These are phyloP conservation scores for Blastobotrys buckinghamii DNA, from an alignment of 1,139 yeast genomes.

Conservation along the genomic window DNA sequence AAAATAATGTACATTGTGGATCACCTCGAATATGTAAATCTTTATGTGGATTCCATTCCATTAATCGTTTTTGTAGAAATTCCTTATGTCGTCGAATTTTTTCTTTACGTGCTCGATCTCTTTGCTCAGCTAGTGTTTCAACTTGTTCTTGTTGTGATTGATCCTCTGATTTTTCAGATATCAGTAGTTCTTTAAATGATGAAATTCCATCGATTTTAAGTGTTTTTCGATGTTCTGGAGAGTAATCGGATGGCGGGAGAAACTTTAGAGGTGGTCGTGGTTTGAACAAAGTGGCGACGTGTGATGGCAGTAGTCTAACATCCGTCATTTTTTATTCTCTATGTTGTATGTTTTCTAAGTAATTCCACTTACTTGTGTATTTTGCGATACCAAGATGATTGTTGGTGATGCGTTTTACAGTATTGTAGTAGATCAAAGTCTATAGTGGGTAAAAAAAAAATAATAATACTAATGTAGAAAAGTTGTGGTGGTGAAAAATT, in stretches of 20 bases:
- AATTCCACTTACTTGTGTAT: no score
- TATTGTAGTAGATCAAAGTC: no score
- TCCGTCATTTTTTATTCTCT: conserved; percentile 33
- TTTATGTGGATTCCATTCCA: conserved; percentile 43
- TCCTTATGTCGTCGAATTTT: conserved; percentile 30
- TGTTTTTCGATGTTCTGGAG: conserved; percentile 48
- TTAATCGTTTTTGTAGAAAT: conserved; percentile 31
- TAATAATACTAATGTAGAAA: no score
- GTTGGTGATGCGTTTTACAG: no score
- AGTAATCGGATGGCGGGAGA: conserved; percentile 49
- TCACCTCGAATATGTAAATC: conserved; percentile 67
- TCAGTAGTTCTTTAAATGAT: conserved; percentile 17
- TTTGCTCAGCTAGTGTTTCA: conserved; percentile 35
- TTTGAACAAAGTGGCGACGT: conserved; percentile 58
- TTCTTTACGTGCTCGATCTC: conserved; percentile 33
- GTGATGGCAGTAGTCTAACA: conserved; percentile 53
- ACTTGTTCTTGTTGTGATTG: conserved; percentile 34
- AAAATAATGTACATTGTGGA: conserved; percentile 72
- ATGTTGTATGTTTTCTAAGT: no score
- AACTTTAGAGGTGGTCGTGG: conserved; percentile 64
- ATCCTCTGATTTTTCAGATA: conserved; percentile 34
- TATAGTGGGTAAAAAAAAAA: no score
- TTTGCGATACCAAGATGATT: no score
- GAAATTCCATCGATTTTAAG: conserved; percentile 49
- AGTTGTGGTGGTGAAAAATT: no score